Evolutionary conservation across 805 yeast species (phyloP).

Genomic region (Cyberlindnera bimundalis): DNA sequence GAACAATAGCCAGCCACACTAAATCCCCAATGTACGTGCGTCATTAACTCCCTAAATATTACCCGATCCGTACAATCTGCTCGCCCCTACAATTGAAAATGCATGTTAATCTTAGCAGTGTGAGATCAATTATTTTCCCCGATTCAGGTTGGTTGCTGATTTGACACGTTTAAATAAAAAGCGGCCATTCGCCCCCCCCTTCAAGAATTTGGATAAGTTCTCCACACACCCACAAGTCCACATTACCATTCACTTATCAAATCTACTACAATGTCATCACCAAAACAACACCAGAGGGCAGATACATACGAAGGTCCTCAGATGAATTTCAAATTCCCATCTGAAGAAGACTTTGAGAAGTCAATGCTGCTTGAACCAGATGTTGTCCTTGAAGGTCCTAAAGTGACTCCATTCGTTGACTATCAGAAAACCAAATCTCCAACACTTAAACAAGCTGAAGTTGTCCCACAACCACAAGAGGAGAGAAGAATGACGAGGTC

Average conservation of each 20-base stretch:
- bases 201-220: conserved; percentile 14
- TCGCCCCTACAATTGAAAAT: conserved; percentile 3
- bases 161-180: background rate
- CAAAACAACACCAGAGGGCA: conserved; percentile 31
- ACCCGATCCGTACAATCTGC: conserved; percentile 2
- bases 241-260: no score
- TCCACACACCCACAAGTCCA: conserved; percentile 6
- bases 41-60: background rate
- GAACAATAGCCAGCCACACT: conserved; percentile 6
- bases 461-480: background rate
- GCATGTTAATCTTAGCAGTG: background rate
- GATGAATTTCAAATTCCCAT: conserved; percentile 38
- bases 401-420: conserved; percentile 17
- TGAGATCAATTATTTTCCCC: background rate
- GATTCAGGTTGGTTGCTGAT: background rate
- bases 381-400: conserved; percentile 16
- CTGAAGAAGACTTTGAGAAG: conserved; percentile 23
- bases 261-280: no score
- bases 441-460: background rate
- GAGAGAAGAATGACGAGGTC: conserved; percentile 1
- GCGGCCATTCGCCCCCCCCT: background rate
- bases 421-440: conserved; percentile 11
- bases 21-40: background rate
- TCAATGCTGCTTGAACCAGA: background rate
- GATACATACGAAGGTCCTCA: conserved; percentile 38